These are phyloP conservation scores for Epicoccum sorghinum DNA, from an alignment of 2,329 filamentous ascomycete genomes.

Conservation along the genomic window DNA sequence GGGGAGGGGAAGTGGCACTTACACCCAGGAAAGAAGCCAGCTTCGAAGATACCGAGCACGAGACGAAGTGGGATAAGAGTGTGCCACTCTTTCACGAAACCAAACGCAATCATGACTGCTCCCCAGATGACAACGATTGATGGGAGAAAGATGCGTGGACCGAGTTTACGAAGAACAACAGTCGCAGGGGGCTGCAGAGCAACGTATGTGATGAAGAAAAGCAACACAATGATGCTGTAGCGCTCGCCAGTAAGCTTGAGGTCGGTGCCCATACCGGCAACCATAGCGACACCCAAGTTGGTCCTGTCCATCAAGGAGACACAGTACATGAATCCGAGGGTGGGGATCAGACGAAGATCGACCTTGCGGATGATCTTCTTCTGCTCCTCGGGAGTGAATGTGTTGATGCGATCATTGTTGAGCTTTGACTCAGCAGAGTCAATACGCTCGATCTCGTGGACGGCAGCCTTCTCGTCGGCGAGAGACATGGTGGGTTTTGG, in stretches of 20 bases:
- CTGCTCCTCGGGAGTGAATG: slow-evolving; percentile 30
- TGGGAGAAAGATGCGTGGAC: slow-evolving; percentile 29
- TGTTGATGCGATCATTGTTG: slow-evolving; percentile 25
- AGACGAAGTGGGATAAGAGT: slow-evolving; percentile 30
- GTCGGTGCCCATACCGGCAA: slow-evolving; percentile 40
- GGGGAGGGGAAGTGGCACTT: background rate
- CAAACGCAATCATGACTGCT: slow-evolving; percentile 30
- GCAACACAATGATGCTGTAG: slow-evolving; percentile 29
- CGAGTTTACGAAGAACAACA: slow-evolving; percentile 30
- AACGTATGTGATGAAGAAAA: slow-evolving; percentile 38
- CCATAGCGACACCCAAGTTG: slow-evolving; percentile 47
- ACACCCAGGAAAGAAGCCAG: slow-evolving; percentile 37
- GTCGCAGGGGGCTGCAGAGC: slow-evolving; percentile 32
- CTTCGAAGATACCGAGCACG: slow-evolving; percentile 33
- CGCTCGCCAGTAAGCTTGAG: slow-evolving; percentile 35
- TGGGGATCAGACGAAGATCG: slow-evolving; percentile 49
- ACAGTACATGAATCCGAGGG: slow-evolving; percentile 49
- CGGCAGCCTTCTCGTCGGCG: slow-evolving; percentile 28
- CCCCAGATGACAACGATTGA: slow-evolving; percentile 32
- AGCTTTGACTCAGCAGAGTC: slow-evolving; percentile 18
- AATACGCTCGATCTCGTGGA: slow-evolving; percentile 24
- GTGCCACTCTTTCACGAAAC: slow-evolving; percentile 34
- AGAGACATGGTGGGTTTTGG: slow-evolving; percentile 15
- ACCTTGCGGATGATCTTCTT: slow-evolving; percentile 36
- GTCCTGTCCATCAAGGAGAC: slow-evolving; percentile 49